phyloP scores from a whole-genome alignment of 2,329 filamentous ascomycete genomes.

The Cladophialophora chaetospira region DNA sequence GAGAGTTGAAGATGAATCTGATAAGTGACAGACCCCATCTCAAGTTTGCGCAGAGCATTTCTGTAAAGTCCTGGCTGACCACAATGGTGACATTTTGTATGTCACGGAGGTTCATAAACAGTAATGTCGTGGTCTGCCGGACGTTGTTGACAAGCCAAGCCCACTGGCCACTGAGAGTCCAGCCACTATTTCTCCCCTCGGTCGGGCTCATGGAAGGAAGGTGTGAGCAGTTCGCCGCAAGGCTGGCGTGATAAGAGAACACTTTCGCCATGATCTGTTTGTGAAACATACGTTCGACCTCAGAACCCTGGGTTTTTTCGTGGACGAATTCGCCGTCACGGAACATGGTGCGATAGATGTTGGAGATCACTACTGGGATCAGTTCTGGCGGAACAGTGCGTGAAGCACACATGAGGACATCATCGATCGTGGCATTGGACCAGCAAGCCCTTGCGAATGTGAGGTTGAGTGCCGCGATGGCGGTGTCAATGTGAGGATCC shows the following conservation, averaged over 20 bases:
- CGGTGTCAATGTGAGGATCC: constrained; percentile 49
- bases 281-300: constrained; percentile 72
- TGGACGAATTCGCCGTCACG: constrained; percentile 77
- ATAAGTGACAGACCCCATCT: constrained; percentile 74
- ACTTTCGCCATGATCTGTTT: constrained; percentile 74
- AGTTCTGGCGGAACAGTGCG: constrained; percentile 53
- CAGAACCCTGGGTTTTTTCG: constrained; percentile 45
- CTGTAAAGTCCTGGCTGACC: constrained; percentile 63
- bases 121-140: constrained; percentile 24
- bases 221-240: constrained; percentile 20
- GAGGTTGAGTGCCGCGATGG: constrained; percentile 63
- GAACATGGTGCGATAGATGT: constrained; percentile 69
- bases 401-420: constrained; percentile 68
- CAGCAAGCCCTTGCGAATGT: constrained; percentile 53
- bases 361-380: constrained; percentile 64
- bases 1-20: constrained; percentile 57
- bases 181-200: constrained; percentile 11
- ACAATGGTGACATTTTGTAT: constrained; percentile 21
- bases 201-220: constrained; percentile 16
- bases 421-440: constrained; percentile 61
- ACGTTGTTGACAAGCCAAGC: constrained; percentile 33
- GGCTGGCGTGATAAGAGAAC: constrained; percentile 45
- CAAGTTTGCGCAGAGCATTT: constrained; percentile 71
- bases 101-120: constrained; percentile 26
- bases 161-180: constrained; percentile 30